These are phyloP conservation scores for Groenewaldozyma auringiensis DNA, from an alignment of 1,139 yeast species.

Conservation along the genomic window DNA sequence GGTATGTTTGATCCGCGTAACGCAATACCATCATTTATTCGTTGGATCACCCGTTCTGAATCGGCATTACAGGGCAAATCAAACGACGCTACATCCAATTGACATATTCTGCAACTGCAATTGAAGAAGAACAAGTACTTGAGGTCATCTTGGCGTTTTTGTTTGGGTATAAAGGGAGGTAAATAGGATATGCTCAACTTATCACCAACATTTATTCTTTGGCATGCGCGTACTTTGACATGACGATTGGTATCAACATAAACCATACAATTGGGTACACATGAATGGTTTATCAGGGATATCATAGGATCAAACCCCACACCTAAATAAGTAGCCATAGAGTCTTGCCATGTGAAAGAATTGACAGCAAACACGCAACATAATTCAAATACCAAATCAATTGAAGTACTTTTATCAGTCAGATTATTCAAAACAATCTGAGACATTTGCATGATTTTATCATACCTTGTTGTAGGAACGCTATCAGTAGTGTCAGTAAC, in stretches of 20 bases:
- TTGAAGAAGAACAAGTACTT: constrained; percentile 9
- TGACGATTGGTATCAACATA: constrained; percentile 1
- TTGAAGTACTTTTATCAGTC: too few species aligned
- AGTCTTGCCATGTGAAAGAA: constrained; percentile 9
- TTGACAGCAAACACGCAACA: constrained; percentile 11
- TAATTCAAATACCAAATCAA: constrained; percentile 4
- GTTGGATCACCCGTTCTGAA: background rate
- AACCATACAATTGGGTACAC: constrained; percentile 9
- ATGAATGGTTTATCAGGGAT: constrained; percentile 11
- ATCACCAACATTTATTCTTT: constrained; percentile 6
- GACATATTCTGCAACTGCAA: constrained; percentile 9
- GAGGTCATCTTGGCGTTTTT: constrained; percentile 6
- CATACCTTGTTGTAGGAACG: background rate
- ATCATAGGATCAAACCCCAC: constrained; percentile 11
- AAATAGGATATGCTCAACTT: constrained; percentile 10
- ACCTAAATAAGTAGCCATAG: constrained; percentile 7
- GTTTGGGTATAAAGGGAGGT: constrained; percentile 4
- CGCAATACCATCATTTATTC: background rate
- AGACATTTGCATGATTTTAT: background rate
- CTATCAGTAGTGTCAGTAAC: background rate
- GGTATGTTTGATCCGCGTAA: background rate
- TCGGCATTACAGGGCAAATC: background rate
- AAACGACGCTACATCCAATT: background rate
- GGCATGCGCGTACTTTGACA: constrained; percentile 8
- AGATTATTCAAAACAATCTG: background rate